Conservation (phyloP, 1,284 basidiomycete species). For the Cryptococcus neoformans region DNA sequence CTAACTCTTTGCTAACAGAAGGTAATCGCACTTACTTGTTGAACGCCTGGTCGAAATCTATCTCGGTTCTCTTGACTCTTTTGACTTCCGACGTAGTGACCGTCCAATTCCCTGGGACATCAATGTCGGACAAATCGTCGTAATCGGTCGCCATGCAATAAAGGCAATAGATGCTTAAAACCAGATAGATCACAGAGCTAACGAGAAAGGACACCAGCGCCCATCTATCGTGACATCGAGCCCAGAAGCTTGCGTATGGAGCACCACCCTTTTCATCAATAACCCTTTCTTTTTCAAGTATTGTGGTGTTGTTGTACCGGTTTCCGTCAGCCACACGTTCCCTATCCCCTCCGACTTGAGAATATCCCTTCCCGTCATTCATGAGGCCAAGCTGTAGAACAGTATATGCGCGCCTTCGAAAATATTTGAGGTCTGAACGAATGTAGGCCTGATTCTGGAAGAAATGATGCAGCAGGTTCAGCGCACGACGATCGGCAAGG, state of each 20-base stretch:
- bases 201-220: slow-evolving; percentile 3
- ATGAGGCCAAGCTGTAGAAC: no score
- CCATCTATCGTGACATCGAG: slow-evolving; percentile 10
- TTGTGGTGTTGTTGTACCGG: no score
- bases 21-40: slow-evolving; percentile 1
- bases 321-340: no score
- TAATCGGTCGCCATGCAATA: slow-evolving; percentile 1
- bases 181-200: neutral
- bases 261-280: neutral
- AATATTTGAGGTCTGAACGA: no score
- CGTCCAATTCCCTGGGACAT: neutral
- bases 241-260: slow-evolving; percentile 2
- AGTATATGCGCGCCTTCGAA: no score
- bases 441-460: no score
- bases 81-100: neutral
- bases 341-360: no score
- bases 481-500: no score
- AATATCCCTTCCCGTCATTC: no score
- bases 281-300: no score
- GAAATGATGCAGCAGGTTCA: no score
- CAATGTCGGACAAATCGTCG: neutral
- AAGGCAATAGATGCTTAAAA: slow-evolving; percentile 4
- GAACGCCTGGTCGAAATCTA: slow-evolving; percentile 1
- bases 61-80: neutral
- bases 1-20: neutral